A percentile compares a stretch with the other conserved stretches of the same genome.
Evolutionary conservation across 2,329 filamentous ascomycete species (phyloP).

Genomic region (Talaromyces sp.): DNA sequence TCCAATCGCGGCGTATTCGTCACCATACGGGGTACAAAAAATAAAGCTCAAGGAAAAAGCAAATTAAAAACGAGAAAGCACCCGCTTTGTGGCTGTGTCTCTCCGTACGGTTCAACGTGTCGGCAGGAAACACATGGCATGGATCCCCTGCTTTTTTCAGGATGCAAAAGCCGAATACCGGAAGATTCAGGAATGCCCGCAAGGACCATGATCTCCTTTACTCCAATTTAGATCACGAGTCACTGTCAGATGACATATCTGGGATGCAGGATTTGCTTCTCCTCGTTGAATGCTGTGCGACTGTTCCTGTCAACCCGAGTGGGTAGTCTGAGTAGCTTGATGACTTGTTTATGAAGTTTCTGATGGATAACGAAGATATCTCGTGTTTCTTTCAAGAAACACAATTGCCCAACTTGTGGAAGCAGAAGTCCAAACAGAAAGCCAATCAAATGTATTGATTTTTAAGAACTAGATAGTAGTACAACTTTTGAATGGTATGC

Average conservation of each 20-base stretch:
- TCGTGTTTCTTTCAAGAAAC: background rate
- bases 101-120: background rate
- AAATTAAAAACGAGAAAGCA: background rate
- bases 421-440: background rate
- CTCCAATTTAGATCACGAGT: background rate
- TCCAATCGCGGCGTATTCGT: background rate
- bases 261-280: background rate
- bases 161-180: background rate
- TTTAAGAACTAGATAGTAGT: background rate
- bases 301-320: slow-evolving; percentile 2
- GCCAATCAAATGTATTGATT: background rate
- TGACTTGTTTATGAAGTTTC: background rate
- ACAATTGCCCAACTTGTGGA: background rate
- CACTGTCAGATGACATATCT: slow-evolving; percentile 4
- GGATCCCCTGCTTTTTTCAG: background rate
- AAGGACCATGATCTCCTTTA: background rate
- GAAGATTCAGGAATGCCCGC: background rate
- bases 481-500: background rate
- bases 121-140: slow-evolving; percentile 10
- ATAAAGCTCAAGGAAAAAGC: background rate
- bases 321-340: background rate
- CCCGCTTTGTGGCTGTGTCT: slow-evolving; percentile 6
- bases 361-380: background rate
- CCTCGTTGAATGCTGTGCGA: background rate
- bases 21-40: background rate